Conservation (phyloP, 2,329 filamentous ascomycete genomes). For the Pseudonectria foliicola region DNA sequence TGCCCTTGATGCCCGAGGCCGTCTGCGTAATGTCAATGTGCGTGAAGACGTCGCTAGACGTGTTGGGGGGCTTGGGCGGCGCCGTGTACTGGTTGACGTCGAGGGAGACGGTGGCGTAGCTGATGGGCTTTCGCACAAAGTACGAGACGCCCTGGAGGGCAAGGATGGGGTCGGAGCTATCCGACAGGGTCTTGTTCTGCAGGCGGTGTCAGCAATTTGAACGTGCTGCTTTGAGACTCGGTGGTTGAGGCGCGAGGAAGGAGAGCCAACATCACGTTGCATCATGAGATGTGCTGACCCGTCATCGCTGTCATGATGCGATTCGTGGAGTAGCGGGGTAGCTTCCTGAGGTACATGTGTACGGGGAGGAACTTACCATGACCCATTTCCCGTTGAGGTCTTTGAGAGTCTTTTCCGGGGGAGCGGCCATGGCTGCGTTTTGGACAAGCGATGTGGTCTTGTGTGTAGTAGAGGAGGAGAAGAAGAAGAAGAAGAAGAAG, state of each 20-base stretch:
- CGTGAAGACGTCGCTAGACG: slow-evolving; percentile 34
- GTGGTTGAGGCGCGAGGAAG: too few relatives aligned
- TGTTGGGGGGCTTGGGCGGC: slow-evolving; percentile 33
- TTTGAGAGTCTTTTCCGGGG: slow-evolving; percentile 56
- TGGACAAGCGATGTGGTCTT: background rate
- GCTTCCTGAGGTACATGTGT: too few relatives aligned
- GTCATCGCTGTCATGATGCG: background rate
- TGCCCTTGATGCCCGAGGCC: slow-evolving; percentile 65
- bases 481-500: too few relatives aligned
- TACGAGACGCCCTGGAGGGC: slow-evolving; percentile 65
- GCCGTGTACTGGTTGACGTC: slow-evolving; percentile 49
- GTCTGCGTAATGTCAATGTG: slow-evolving; percentile 69
- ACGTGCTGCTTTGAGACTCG: too few relatives aligned
- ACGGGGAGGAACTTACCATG: slow-evolving; percentile 54
- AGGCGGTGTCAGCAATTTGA: too few relatives aligned
- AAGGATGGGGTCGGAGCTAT: slow-evolving; percentile 61
- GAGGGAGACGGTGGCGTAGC: slow-evolving; percentile 61
- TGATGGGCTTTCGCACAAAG: slow-evolving; percentile 65
- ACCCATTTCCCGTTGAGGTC: slow-evolving; percentile 64
- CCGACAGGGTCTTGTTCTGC: slow-evolving; percentile 70
- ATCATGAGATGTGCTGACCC: too few relatives aligned
- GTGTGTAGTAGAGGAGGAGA: background rate
- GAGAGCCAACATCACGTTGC: too few relatives aligned
- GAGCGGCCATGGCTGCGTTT: slow-evolving; percentile 58
- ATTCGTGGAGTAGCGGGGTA: background rate